These are phyloP conservation scores for Colletotrichum sp. DNA, from an alignment of 2,329 filamentous ascomycete genomes.

Conservation along the genomic window DNA sequence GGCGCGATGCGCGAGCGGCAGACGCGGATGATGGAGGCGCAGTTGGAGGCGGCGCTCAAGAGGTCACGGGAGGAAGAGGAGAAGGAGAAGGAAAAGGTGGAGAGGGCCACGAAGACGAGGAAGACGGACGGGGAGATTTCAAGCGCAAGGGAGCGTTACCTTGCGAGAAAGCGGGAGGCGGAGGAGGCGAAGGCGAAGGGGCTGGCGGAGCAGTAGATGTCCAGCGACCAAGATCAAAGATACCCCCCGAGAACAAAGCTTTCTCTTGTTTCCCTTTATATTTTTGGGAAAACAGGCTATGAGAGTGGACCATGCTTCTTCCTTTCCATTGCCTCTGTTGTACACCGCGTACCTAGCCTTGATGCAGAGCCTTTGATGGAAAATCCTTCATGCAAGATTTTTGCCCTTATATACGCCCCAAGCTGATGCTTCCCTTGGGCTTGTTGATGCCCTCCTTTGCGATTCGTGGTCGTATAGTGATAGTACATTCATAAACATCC, in stretches of 20 bases:
- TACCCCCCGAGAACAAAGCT: conserved; percentile 27
- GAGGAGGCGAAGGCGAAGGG: conserved; percentile 69
- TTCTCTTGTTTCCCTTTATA: neutral
- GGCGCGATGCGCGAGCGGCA: conserved; percentile 77
- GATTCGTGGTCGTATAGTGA: conserved; percentile 11
- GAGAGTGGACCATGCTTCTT: neutral
- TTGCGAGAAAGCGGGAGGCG: conserved; percentile 77
- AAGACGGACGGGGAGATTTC: conserved; percentile 81
- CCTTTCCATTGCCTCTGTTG: neutral
- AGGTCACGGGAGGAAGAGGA: conserved; percentile 71
- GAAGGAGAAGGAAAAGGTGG: conserved; percentile 64
- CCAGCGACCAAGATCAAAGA: conserved; percentile 18
- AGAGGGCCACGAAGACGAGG: conserved; percentile 73
- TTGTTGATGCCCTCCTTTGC: neutral
- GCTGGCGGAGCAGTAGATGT: conserved; percentile 26
- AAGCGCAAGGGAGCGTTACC: conserved; percentile 79
- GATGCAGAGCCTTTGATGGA: neutral
- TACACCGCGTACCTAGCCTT: neutral
- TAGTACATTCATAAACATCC: conserved; percentile 6
- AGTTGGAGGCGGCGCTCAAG: conserved; percentile 77
- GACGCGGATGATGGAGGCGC: conserved; percentile 78
- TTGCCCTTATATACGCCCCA: neutral
- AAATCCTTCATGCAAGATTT: neutral
- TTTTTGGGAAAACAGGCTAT: neutral
- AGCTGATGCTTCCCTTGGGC: neutral